A percentile compares a stretch with the other conserved stretches of the same genome.
Conservation (phyloP, 805 yeast species). For the Candida mattraensis region DNA sequence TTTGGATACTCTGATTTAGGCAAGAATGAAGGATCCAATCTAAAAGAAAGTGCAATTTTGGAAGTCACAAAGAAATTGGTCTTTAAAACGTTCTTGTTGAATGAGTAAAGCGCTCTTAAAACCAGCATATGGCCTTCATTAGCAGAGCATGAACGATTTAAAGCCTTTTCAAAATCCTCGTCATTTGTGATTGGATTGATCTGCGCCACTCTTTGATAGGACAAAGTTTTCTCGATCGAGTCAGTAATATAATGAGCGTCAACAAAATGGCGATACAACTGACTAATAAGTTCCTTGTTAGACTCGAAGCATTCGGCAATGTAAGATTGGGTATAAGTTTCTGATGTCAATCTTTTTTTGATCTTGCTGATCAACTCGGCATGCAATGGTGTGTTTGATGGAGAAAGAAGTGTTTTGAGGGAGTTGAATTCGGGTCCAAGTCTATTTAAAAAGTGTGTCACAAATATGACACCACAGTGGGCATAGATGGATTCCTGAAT, state of each 20-base stretch:
- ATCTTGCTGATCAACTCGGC: slow-evolving; percentile 75
- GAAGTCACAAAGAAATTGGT: slow-evolving; percentile 93
- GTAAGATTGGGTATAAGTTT: slow-evolving; percentile 85
- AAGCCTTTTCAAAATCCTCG: slow-evolving; percentile 67
- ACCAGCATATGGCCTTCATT: slow-evolving; percentile 79
- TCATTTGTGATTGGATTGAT: slow-evolving; percentile 73
- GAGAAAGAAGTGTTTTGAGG: slow-evolving; percentile 61
- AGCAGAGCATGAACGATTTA: slow-evolving; percentile 71
- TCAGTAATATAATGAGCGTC: slow-evolving; percentile 81
- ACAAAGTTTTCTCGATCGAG: slow-evolving; percentile 71
- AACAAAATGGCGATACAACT: slow-evolving; percentile 88
- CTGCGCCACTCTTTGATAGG: slow-evolving; percentile 82
- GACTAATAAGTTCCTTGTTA: slow-evolving; percentile 71
- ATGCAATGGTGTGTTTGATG: slow-evolving; percentile 59
- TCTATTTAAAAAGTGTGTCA: slow-evolving; percentile 91
- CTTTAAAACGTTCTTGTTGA: slow-evolving; percentile 85
- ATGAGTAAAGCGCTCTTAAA: slow-evolving; percentile 74
- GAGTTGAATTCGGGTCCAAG: slow-evolving; percentile 86
- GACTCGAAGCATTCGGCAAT: slow-evolving; percentile 74
- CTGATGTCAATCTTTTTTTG: slow-evolving; percentile 87
- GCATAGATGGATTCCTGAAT: slow-evolving; percentile 94
- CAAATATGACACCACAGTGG: slow-evolving; percentile 89
- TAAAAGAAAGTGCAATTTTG: slow-evolving; percentile 91
- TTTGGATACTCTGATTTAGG: slow-evolving; percentile 88
- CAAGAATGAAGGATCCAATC: slow-evolving; percentile 83